Evolutionary conservation across 2,329 filamentous ascomycete species (phyloP).

Genomic region (Aspergillus alliaceus): DNA sequence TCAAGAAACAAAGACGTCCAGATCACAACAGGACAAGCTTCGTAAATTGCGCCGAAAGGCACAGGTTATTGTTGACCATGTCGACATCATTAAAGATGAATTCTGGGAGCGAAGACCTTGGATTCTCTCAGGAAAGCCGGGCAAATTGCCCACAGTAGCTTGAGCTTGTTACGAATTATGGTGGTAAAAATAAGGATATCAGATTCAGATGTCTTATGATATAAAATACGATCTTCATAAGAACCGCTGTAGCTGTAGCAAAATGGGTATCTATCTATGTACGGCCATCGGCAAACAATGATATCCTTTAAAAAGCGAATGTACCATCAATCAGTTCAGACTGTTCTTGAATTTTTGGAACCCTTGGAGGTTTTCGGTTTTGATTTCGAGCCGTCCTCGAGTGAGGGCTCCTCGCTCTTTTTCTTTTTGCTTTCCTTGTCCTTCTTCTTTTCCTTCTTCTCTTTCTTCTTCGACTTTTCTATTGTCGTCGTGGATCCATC

Average conservation of each 20-base stretch:
- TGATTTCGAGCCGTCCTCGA: conserved; percentile 41
- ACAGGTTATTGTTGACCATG: conserved; percentile 75
- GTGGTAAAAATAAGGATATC: conserved; percentile 1
- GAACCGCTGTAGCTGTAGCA: conserved; percentile 11
- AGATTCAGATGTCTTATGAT: conserved; percentile 5
- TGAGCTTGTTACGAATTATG: conserved; percentile 2
- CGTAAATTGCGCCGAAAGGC: conserved; percentile 80
- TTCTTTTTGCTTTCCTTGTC: conserved; percentile 24
- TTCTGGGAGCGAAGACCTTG: conserved; percentile 91
- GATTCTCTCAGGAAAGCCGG: conserved; percentile 73
- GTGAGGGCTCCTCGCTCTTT: conserved; percentile 23
- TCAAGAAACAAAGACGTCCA: conserved; percentile 60
- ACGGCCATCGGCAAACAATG: neutral
- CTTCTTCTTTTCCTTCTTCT: conserved; percentile 27
- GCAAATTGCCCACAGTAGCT: conserved; percentile 60
- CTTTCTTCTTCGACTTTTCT: conserved; percentile 28
- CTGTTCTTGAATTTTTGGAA: conserved; percentile 17
- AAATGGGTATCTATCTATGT: conserved; percentile 35
- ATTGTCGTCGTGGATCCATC: conserved; percentile 32
- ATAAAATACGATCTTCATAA: conserved; percentile 9
- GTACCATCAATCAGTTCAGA: neutral
- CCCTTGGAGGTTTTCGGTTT: conserved; percentile 50
- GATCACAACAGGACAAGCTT: conserved; percentile 79
- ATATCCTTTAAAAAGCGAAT: neutral
- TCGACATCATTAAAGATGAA: conserved; percentile 92